Evolutionary conservation across 2,329 filamentous ascomycete species (phyloP), one percentile per base, ranked within the genome.

Genomic region (Cercospora zeae-maydis): DNA sequence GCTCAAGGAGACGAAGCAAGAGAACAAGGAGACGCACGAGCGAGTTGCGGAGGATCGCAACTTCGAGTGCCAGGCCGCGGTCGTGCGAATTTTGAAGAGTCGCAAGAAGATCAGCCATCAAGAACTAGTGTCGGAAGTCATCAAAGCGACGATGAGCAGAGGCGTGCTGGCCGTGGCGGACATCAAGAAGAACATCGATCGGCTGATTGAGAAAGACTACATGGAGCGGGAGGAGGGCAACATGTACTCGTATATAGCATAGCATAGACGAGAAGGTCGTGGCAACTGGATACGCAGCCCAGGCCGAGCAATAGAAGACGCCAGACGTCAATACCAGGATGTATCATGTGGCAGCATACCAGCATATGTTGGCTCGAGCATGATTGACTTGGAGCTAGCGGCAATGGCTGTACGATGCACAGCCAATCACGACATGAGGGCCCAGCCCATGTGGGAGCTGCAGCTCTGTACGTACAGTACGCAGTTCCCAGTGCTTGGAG

Each of bases 181-280:
- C 66, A 98, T 99, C 69, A 99, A 99, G 86, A 88, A 89, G 80
- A 96, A 98, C 76, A 97, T 99, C 77, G 95, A 98, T 77, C 92
- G 91, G 87, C 81, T 96, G 67, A 93, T 96, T 58, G 92, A 96
- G 74, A 96, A 96, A 78, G 92, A 96, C 68, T 96, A 96, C 71
- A 86, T 96, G 71, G 92, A 96, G 76, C 83, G 92, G 53, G 88
- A 89, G 66, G 90, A 88, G 21, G 83, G 79, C n/a, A 86, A 86
- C 19, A 74, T 72, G 68, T 82, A 81, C 71, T 73, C 72, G 62
- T 82, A 82, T 69, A 75, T 82, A 69, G 80, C 24, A 27, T 27
- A 27, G 24, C 24, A 27, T 27, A 27, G 24, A 27, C 14, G n/a
- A 54, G 47, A 13, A 10, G 33, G 19, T 14, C 3, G 31, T 21